Conservation (phyloP, 495 filamentous ascomycete genomes). For the Hypoxylon subgilvum region DNA sequence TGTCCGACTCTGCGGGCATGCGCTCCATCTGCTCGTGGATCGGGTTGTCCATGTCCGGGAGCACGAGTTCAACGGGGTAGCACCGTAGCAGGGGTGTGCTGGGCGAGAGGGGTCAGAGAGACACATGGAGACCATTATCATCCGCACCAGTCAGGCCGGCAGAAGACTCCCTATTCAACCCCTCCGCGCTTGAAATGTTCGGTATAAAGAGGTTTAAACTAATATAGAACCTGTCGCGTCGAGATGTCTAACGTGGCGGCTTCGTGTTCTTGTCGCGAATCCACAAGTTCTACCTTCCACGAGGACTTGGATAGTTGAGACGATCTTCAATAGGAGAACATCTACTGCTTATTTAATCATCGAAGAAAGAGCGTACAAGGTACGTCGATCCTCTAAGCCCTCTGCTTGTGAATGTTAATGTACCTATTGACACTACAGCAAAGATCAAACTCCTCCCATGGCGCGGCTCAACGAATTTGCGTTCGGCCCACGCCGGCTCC, state of each 20-base stretch:
- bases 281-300: background rate
- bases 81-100: background rate
- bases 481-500: conserved; percentile 11
- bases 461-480: conserved; percentile 4
- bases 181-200: conserved; percentile 5
- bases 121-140: conserved; percentile 4
- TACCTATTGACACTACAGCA: background rate
- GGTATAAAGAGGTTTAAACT: background rate
- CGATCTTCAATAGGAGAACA: background rate
- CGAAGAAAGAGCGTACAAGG: background rate
- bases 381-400: conserved; percentile 3
- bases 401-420: background rate
- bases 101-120: background rate
- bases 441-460: background rate
- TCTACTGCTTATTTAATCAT: background rate
- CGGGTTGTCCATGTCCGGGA: background rate
- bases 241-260: background rate
- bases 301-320: background rate
- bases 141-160: conserved; percentile 23
- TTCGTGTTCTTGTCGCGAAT: background rate
- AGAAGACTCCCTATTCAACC: conserved; percentile 6
- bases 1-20: background rate
- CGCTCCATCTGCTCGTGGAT: background rate
- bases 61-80: background rate
- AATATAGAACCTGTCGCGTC: background rate